phyloP scores from a whole-genome alignment of 345 rosid genomes.

The Linum tenue region DNA sequence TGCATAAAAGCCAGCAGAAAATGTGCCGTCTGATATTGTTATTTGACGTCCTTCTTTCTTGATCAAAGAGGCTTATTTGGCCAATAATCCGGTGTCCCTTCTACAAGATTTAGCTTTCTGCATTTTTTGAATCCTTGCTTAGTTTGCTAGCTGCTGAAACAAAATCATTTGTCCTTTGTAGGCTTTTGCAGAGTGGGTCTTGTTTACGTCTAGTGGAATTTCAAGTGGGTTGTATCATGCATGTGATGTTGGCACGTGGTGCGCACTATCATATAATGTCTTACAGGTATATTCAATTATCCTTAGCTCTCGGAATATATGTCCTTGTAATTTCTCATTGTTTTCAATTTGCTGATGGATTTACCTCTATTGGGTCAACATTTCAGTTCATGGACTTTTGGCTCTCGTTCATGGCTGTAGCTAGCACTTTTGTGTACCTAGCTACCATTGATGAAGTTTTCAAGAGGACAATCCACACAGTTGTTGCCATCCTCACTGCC shows the following conservation, averaged over 20 bases:
- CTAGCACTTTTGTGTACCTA: conserved; percentile 76
- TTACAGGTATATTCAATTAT: conserved; percentile 48
- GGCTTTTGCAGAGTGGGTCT: conserved; percentile 95
- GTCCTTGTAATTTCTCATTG: neutral
- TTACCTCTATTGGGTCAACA: conserved; percentile 13
- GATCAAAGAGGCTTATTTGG: neutral
- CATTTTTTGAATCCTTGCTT: neutral
- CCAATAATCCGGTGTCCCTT: neutral
- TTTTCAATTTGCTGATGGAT: neutral
- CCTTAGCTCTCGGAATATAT: neutral
- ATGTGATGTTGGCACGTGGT: conserved; percentile 93
- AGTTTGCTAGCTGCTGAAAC: neutral
- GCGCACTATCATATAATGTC: conserved; percentile 58
- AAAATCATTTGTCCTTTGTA: conserved; percentile 25
- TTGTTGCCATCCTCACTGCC: conserved; percentile 80
- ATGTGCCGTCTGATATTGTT: neutral
- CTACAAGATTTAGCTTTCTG: neutral
- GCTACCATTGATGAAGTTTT: conserved; percentile 59
- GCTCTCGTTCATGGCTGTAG: conserved; percentile 98
- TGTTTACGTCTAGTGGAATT: conserved; percentile 82
- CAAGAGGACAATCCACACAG: conserved; percentile 75
- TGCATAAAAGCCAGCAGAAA: neutral
- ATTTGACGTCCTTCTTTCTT: neutral
- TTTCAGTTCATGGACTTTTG: conserved; percentile 98
- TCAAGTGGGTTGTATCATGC: conserved; percentile 95